These are phyloP conservation scores for Starmerella stellata DNA, from an alignment of 805 yeast genomes.

Conservation along the genomic window DNA sequence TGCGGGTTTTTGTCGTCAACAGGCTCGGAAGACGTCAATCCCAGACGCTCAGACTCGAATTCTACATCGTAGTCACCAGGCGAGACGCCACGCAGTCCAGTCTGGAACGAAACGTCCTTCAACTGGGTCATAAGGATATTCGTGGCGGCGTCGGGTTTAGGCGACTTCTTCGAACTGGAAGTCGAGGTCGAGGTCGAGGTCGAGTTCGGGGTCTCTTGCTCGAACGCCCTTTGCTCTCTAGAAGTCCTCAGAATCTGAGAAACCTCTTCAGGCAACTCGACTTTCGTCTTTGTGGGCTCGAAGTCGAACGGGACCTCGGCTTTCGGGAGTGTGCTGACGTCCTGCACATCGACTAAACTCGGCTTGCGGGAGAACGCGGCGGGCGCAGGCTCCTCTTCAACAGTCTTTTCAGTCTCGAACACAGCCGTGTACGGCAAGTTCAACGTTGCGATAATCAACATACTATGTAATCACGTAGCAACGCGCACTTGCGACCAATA, in stretches of 20 bases:
- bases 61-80: constrained; percentile 10
- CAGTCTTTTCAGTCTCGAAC: constrained; percentile 10
- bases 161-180: too few relatives aligned
- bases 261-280: background rate
- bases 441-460: constrained; percentile 19
- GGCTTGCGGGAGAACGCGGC: background rate
- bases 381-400: background rate
- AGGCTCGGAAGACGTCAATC: too few relatives aligned
- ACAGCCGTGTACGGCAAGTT: constrained; percentile 21
- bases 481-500: background rate
- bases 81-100: background rate
- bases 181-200: background rate
- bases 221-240: background rate
- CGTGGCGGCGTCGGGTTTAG: background rate
- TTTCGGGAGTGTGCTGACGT: constrained; percentile 3
- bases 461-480: constrained; percentile 4
- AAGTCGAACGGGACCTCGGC: constrained; percentile 17
- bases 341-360: constrained; percentile 8
- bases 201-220: background rate
- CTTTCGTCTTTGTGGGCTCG: constrained; percentile 3
- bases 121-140: background rate
- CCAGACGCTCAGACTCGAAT: constrained; percentile 6
- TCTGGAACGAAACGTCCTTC: background rate
- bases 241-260: background rate
- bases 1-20: background rate